phyloP scores from a whole-genome alignment of 352 stramenopile genomes.

The Pythium graminicola region DNA sequence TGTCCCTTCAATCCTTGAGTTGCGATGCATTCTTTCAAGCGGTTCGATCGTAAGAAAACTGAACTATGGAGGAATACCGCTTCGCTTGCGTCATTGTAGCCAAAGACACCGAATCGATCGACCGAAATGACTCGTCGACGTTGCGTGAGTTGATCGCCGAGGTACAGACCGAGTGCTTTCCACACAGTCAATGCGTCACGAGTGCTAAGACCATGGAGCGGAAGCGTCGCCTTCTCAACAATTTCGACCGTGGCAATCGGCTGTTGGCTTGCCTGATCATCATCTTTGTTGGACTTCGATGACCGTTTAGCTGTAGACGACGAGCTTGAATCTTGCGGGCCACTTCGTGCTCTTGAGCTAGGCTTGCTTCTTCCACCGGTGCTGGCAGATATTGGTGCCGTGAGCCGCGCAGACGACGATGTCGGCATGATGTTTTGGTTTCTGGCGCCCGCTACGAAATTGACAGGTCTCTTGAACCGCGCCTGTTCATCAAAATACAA shows the following conservation, averaged over 20 bases:
- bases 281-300: background rate
- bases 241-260: constrained; percentile 32
- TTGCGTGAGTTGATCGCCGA: constrained; percentile 28
- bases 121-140: constrained; percentile 24
- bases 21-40: constrained; percentile 27
- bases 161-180: constrained; percentile 30
- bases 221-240: constrained; percentile 33
- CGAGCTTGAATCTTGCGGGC: background rate
- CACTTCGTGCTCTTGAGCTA: background rate
- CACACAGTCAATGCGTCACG: constrained; percentile 35
- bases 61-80: constrained; percentile 36
- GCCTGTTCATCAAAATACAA: constrained; percentile 5
- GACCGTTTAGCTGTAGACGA: background rate
- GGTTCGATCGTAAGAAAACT: constrained; percentile 39
- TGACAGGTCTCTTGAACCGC: background rate
- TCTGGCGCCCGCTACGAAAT: background rate
- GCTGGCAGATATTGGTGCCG: background rate
- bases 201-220: constrained; percentile 26
- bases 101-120: constrained; percentile 36
- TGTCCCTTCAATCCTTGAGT: constrained; percentile 21
- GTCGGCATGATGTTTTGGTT: constrained; percentile 6
- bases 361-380: background rate
- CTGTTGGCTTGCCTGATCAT: background rate
- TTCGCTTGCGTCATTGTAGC: constrained; percentile 27
- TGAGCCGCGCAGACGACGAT: constrained; percentile 10